Percentiles rank a stretch among this genome's conserved stretches.
phyloP scores from a whole-genome alignment of 768 basidiomycete genomes.

The Saitozyma podzolica region DNA sequence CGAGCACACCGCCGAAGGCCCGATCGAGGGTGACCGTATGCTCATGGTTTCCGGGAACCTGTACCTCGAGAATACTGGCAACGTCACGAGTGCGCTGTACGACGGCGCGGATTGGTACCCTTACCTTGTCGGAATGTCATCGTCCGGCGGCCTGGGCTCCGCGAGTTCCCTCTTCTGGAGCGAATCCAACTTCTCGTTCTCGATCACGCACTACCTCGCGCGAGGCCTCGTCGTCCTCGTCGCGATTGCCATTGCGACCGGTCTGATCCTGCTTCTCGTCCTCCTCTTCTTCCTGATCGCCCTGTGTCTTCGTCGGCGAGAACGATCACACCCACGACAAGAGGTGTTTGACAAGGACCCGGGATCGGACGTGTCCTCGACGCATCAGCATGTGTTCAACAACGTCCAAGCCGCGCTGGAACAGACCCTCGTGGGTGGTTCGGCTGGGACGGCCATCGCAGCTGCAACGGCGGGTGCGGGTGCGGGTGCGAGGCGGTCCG shows the following conservation, averaged over 20 bases:
- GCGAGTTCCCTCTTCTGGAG: constrained; percentile 75
- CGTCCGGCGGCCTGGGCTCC: constrained; percentile 67
- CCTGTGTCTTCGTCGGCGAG: constrained; percentile 37
- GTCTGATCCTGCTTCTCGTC: constrained; percentile 59
- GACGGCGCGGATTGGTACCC: constrained; percentile 82
- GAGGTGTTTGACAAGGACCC: constrained; percentile 12
- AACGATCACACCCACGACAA: constrained; percentile 14
- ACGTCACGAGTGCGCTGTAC: constrained; percentile 79
- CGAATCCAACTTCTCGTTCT: constrained; percentile 56
- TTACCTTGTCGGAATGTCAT: constrained; percentile 69
- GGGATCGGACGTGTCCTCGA: constrained; percentile 30
- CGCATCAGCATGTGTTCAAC: constrained; percentile 42
- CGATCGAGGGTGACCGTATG: constrained; percentile 80
- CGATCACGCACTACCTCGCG: constrained; percentile 72
- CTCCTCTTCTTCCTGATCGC: constrained; percentile 47
- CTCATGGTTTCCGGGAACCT: constrained; percentile 82
- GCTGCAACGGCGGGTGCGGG: constrained; percentile 17
- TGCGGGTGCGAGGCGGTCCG: constrained; percentile 4
- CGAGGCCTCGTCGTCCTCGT: constrained; percentile 92
- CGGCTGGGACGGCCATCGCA: constrained; percentile 22
- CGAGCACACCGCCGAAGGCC: constrained; percentile 67
- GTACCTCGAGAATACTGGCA: constrained; percentile 68
- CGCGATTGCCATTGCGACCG: constrained; percentile 93
- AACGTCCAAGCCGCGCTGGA: constrained; percentile 38
- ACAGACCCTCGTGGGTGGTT: constrained; percentile 25